Evolutionary conservation across 2,329 filamentous ascomycete species (phyloP).

Genomic region (Lasiodiplodia sp.): DNA sequence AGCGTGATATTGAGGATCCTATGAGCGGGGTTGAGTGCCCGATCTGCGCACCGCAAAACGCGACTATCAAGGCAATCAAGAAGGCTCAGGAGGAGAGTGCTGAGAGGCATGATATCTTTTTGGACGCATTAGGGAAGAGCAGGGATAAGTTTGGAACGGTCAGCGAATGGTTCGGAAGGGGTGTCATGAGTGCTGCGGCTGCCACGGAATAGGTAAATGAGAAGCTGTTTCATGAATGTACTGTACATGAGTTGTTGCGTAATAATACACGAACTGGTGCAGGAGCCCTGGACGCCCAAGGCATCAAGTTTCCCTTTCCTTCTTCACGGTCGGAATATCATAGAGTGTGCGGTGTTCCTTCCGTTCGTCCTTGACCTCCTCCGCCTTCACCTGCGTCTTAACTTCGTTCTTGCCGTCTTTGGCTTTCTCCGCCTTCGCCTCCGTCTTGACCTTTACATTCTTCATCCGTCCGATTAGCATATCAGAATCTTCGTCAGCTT

Average conservation of each 20-base stretch:
- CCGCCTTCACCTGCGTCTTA: background rate
- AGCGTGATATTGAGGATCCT: constrained; percentile 66
- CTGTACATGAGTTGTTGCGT: background rate
- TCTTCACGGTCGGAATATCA: background rate
- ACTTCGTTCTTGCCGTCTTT: background rate
- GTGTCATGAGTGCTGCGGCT: constrained; percentile 71
- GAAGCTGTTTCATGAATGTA: background rate
- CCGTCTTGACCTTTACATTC: background rate
- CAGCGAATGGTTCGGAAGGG: constrained; percentile 92
- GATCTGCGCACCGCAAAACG: constrained; percentile 81
- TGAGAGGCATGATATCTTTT: constrained; percentile 87
- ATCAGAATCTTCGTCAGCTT: constrained; percentile 5
- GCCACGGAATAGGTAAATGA: background rate
- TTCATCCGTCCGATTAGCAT: background rate
- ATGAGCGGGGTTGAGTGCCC: constrained; percentile 75
- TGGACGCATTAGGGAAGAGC: constrained; percentile 76
- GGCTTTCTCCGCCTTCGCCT: background rate
- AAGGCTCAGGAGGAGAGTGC: constrained; percentile 86
- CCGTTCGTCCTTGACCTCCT: background rate
- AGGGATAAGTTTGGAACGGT: constrained; percentile 89
- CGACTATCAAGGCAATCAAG: constrained; percentile 86
- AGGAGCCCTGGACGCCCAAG: background rate
- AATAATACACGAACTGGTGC: background rate
- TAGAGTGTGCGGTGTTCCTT: background rate
- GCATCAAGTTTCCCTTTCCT: background rate